Evolutionary conservation across 345 rosid species (phyloP).

Genomic region (Rhizophora apiculata): DNA sequence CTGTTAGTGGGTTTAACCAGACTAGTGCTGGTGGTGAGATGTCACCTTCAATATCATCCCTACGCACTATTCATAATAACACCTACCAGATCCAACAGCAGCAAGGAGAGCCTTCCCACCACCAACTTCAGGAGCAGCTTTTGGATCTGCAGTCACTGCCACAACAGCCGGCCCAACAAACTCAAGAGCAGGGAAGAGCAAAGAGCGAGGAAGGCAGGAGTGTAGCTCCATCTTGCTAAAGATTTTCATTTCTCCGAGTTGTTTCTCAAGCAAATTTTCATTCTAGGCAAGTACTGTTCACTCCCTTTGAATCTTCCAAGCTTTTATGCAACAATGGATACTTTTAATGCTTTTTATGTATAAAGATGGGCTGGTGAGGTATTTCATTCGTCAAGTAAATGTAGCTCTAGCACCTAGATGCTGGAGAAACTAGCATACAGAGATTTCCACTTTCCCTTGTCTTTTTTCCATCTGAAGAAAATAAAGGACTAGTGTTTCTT

Average conservation of each 20-base stretch:
- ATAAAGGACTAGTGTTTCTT: too few relatives aligned
- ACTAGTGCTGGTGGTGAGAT: constrained; percentile 26
- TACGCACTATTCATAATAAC: constrained; percentile 42
- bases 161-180: not conserved
- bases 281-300: constrained; percentile 25
- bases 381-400: not conserved
- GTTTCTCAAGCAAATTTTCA: not conserved
- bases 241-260: constrained; percentile 7
- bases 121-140: constrained; percentile 34
- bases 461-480: too few relatives aligned
- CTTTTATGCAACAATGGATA: too few relatives aligned
- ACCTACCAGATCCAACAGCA: constrained; percentile 47
- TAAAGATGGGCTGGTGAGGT: not conserved
- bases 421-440: not conserved
- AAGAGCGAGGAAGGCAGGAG: constrained; percentile 44
- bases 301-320: not conserved
- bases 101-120: constrained; percentile 27
- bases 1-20: constrained; percentile 44
- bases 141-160: constrained; percentile 45
- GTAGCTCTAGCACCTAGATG: not conserved
- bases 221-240: not conserved
- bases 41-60: constrained; percentile 47
- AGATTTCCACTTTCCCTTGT: too few relatives aligned
- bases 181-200: constrained; percentile 42
- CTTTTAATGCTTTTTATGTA: not conserved